These are phyloP conservation scores for Closterium sp. DNA, from an alignment of 139 green algal species.

Conservation along the genomic window DNA sequence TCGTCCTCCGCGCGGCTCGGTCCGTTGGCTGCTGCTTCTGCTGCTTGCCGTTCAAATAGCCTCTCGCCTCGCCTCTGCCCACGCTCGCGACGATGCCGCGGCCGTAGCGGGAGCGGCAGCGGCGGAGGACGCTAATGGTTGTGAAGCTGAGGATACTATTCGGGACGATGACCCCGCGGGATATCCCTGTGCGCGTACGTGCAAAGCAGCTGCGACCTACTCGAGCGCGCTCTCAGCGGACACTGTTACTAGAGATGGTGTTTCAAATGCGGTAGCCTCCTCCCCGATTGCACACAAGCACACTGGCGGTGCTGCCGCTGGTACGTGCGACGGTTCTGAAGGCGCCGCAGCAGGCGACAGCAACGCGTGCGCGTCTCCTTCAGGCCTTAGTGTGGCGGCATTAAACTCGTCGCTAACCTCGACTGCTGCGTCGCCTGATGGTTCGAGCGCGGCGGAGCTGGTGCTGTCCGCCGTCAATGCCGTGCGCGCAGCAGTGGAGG, in stretches of 20 bases:
- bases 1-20: not conserved
- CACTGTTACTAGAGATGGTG: not conserved
- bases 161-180: not conserved
- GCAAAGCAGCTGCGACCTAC: not conserved
- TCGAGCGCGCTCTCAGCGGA: not conserved
- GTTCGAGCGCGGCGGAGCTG: not conserved
- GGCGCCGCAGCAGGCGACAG: not conserved
- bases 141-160: not conserved
- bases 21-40: not conserved
- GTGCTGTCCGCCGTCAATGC: not conserved
- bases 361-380: not conserved
- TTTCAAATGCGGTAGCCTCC: not conserved
- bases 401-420: not conserved
- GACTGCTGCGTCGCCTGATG: not conserved
- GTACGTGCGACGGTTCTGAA: not conserved
- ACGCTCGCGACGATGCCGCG: not conserved
- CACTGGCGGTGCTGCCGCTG: not conserved
- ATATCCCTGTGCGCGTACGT: not conserved
- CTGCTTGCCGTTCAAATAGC: not conserved
- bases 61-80: not conserved
- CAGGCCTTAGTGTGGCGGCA: not conserved
- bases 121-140: not conserved
- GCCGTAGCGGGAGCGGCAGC: not conserved
- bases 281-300: not conserved
- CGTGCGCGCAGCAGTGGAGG: not conserved